Evolutionary conservation across 108 stramenopile species (phyloP), one percentile per base, ranked within the genome.

Genomic region (Cylindrotheca closterium): DNA sequence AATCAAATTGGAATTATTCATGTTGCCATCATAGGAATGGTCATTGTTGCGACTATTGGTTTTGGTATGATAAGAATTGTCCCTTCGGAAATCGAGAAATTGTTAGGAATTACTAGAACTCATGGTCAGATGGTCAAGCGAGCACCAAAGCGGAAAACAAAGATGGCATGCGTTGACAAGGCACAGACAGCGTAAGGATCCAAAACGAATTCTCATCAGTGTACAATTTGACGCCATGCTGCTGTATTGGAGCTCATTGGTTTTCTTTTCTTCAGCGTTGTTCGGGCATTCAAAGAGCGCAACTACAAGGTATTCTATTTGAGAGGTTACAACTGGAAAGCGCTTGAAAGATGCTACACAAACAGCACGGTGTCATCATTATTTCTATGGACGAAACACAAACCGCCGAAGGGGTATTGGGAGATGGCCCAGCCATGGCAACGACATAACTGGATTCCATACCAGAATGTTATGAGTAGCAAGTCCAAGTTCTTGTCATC

Each of bases 371-470:
- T 7, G 15, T n/a, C n/a, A n/a, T n/a, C n/a, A n/a, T 10, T 42
- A 15, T 10, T 42, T 15, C 37, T 42, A 7, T 42, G 37, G 37
- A 42, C 37, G 10, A 42, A 42, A 42, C 37, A 42, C 37, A 42
- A 15, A 15, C 37, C 37, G 15, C 37, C 37, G 15, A 42, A 42
- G 37, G 15, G 37, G 7, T 10, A 10, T 42, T 42, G 37, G 37
- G 15, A 10, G 37, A 42, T 15, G 7, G 37, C 37, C 37, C 7
- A 51, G n/a, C 51, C 51, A n/a, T 51, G 51, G 51, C 51, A 51
- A 23, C 51, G 51, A 5, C 22, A 51, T n/a, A 22, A 5, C 51
- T 51, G 51, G 51, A 51, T 51, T 51, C 51, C 51, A 7, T 42
- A 42, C 37, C 37, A 42, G 15, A 42, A 42, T 42, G 37, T 42